Evolutionary conservation across 2,329 filamentous ascomycete genomes (phyloP).

Genomic region (Plenodomus biglobosus): DNA sequence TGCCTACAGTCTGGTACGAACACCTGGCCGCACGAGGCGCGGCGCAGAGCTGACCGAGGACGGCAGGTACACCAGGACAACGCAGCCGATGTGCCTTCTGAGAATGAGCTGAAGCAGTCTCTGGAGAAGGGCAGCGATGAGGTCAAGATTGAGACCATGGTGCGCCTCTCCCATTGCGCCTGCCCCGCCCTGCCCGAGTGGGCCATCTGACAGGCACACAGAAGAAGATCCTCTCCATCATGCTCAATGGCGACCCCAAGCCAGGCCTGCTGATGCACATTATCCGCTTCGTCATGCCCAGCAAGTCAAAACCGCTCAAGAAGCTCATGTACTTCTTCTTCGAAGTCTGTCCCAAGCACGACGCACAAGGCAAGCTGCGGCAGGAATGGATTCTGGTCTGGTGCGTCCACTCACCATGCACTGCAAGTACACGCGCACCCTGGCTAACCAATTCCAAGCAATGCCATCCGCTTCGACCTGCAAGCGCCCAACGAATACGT

Average conservation of each 20-base stretch:
- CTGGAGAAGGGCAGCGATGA: conserved; percentile 93
- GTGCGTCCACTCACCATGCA: conserved; percentile 53
- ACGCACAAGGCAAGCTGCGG: conserved; percentile 90
- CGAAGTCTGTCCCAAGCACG: conserved; percentile 96
- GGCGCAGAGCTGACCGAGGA: conserved; percentile 33
- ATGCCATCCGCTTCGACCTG: conserved; percentile 95
- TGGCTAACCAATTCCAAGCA: conserved; percentile 60
- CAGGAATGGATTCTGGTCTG: conserved; percentile 99
- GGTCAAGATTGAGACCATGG: conserved; percentile 79
- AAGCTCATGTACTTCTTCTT: conserved; percentile 99
- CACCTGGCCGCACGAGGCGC: conserved; percentile 32
- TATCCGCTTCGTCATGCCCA: conserved; percentile 99
- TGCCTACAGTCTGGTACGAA: conserved; percentile 78
- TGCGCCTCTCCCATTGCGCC: conserved; percentile 23
- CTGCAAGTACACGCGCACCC: too few species aligned
- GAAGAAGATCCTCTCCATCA: conserved; percentile 85
- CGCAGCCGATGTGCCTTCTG: conserved; percentile 83
- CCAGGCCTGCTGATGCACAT: conserved; percentile 97
- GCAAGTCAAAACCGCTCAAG: conserved; percentile 93
- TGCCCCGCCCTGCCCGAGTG: conserved; percentile 56
- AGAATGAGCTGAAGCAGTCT: conserved; percentile 89
- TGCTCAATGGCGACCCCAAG: conserved; percentile 98
- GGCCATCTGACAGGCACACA: conserved; percentile 24
- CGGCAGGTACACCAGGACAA: conserved; percentile 84
- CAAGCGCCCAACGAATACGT: conserved; percentile 99